These are phyloP conservation scores for Hibiscus trionum DNA, from an alignment of 345 rosid genomes.

Conservation along the genomic window DNA sequence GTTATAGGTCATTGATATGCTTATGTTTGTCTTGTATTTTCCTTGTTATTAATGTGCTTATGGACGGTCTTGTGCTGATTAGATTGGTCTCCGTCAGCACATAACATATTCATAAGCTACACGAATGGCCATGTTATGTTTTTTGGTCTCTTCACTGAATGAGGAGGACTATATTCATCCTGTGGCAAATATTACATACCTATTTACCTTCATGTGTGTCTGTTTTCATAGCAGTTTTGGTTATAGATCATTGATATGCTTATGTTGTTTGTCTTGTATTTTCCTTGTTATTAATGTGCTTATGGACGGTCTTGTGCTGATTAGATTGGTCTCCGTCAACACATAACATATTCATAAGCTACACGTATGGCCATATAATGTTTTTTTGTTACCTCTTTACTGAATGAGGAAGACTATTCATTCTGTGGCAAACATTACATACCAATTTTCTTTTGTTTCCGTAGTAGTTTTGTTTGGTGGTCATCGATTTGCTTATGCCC, in stretches of 20 bases:
- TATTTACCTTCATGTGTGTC: background rate
- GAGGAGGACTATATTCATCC: background rate
- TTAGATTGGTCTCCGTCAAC: background rate
- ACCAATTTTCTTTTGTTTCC: background rate
- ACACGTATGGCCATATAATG: background rate
- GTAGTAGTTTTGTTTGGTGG: background rate
- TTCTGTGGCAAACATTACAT: background rate
- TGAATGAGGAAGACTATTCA: background rate
- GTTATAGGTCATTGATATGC: background rate
- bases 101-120: constrained; percentile 10
- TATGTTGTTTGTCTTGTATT: background rate
- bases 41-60: background rate
- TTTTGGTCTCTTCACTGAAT: background rate
- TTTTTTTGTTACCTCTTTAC: background rate
- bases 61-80: constrained; percentile 11
- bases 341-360: constrained; percentile 7
- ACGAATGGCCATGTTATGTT: background rate
- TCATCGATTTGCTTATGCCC: background rate
- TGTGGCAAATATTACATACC: background rate
- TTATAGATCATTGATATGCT: background rate
- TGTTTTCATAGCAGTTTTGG: background rate
- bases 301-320: constrained; percentile 7
- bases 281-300: background rate
- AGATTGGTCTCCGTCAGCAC: background rate
- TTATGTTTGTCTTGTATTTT: background rate